Evolutionary conservation across 345 rosid genomes (phyloP), one percentile per base, ranked within the genome.

Genomic region (Eucalyptus microcorys): DNA sequence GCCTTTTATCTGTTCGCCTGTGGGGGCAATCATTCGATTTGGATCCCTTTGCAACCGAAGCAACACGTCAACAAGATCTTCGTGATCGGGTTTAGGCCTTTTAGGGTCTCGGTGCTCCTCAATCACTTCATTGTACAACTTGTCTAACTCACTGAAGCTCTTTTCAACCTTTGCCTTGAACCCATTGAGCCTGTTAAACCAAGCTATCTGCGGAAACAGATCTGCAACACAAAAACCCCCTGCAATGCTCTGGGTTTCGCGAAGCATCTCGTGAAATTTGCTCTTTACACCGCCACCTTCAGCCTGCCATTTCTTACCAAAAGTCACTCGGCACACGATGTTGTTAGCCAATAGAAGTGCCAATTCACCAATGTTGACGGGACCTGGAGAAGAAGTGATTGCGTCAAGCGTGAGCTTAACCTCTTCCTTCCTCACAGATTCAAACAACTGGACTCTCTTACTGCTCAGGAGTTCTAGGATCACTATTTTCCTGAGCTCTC

Each of bases 161-260:
- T 89, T 90, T 19, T 93, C 91, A 2, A 91, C 19, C 87, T 91
- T 91, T 7, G 88, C 83, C 57, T 91, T 88, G 6, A 89, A 5
- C 21, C 95, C 94, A 86, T 90, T 94, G 30, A 94, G 89, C 87
- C 86, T 92, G 50, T 92, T 89, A 40, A 93, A 7, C 94, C 94
- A 94, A 12, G 86, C 61, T 94, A 94, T 59, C 87, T 90, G 88
- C 1, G 95, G 94, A 57, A 94, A 91, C 87, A 68, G 89, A 53
- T 94, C 96, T 10, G 91, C 91, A 2, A 92, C 40, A 43, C 86
- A 88, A 40, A 92, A 87, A 42, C 87, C 89, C 19, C 93, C 94
- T 8, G 91, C 19, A 32, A 89, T 30, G 5, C 21, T 88, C 52
- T 93, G 94, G 12, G 47, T 57, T 34, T 93, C 92, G 8, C 52